phyloP scores from a whole-genome alignment of 306 rosid species.

The Rubus parviflorus region DNA sequence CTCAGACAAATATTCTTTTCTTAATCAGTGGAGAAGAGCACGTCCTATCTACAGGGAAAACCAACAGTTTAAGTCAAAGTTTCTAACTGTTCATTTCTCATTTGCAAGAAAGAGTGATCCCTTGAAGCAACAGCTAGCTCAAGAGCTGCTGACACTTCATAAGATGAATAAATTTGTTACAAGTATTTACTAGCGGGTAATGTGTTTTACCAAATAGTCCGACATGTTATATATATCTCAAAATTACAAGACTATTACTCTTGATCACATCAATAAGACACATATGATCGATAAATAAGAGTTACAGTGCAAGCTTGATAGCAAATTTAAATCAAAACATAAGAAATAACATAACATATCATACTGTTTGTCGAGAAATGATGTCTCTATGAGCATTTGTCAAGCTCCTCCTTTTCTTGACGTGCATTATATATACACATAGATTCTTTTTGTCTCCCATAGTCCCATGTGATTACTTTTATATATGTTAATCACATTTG shows the following conservation, averaged over 20 bases:
- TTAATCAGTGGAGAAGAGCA: constrained; percentile 7
- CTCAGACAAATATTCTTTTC: neutral
- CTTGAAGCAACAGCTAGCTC: constrained; percentile 4
- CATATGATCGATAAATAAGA: too few relatives aligned
- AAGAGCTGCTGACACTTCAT: neutral
- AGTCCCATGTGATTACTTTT: neutral
- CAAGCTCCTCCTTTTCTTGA: neutral
- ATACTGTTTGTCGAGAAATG: neutral
- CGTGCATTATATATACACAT: neutral
- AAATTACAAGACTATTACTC: neutral
- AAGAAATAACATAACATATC: too few relatives aligned
- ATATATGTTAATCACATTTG: neutral
- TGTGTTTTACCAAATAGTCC: neutral
- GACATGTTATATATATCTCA: neutral
- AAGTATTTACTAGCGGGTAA: neutral
- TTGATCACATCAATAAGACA: neutral
- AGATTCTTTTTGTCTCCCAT: neutral
- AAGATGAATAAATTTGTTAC: neutral
- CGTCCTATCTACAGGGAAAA: constrained; percentile 7
- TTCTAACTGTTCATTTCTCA: neutral
- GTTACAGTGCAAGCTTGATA: too few relatives aligned
- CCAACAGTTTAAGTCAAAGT: neutral
- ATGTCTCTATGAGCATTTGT: neutral
- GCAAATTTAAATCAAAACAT: neutral
- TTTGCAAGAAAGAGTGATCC: neutral